Conservation (phyloP, 2,329 filamentous ascomycete genomes). For the Apiospora malaysiana region DNA sequence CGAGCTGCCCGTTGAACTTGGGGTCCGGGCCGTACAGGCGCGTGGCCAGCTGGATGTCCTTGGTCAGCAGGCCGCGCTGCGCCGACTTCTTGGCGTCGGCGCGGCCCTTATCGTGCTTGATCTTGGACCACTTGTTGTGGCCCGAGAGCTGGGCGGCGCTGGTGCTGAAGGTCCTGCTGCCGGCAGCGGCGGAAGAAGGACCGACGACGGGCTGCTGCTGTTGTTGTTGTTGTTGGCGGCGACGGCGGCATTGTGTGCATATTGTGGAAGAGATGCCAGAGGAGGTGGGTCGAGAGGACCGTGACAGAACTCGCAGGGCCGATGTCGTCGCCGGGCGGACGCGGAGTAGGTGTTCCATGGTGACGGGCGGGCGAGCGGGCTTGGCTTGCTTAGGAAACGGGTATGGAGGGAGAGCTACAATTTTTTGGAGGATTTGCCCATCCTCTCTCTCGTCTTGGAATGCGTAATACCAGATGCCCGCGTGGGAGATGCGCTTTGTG, state of each 20-base stretch:
- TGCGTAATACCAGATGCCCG: not conserved
- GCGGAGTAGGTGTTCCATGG: not conserved
- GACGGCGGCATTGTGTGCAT: slow-evolving; percentile 12
- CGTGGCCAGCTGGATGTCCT: slow-evolving; percentile 76
- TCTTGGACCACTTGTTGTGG: slow-evolving; percentile 95
- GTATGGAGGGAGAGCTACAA: not conserved
- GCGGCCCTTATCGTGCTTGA: slow-evolving; percentile 91
- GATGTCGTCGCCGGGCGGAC: not conserved
- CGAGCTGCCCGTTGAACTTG: slow-evolving; percentile 76
- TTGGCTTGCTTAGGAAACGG: not conserved
- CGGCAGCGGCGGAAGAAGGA: slow-evolving; percentile 50
- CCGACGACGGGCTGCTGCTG: slow-evolving; percentile 42
- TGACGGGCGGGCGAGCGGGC: not conserved
- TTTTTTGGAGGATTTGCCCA: not conserved
- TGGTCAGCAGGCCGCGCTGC: slow-evolving; percentile 70
- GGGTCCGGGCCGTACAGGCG: slow-evolving; percentile 80
- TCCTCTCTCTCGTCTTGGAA: not conserved
- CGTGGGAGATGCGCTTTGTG: not conserved
- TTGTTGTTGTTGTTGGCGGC: not conserved
- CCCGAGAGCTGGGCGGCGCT: slow-evolving; percentile 61
- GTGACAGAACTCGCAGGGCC: not conserved
- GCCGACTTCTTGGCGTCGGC: slow-evolving; percentile 81
- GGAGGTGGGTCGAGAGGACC: not conserved
- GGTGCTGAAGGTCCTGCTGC: slow-evolving; percentile 46
- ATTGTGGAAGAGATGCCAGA: not conserved